Percentiles rank a stretch among this genome's conserved stretches.
These are phyloP conservation scores for Solanum hybrid DNA, from an alignment of 305 asterid genomes.

Conservation along the genomic window DNA sequence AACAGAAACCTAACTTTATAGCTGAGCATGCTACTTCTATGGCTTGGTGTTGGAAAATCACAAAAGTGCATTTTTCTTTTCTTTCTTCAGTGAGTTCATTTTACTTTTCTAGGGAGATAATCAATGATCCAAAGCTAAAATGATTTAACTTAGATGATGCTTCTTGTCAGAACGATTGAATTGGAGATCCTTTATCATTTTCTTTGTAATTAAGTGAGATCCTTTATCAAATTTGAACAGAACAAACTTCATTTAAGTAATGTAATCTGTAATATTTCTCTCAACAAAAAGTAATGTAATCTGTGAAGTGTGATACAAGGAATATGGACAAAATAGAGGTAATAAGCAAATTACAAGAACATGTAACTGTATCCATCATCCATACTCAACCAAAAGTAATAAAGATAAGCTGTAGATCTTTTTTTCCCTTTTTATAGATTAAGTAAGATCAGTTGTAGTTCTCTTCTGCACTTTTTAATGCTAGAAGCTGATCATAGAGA, in stretches of 20 bases:
- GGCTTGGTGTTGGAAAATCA: background rate
- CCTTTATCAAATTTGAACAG: background rate
- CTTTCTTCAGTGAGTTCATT: background rate
- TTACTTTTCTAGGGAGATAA: background rate
- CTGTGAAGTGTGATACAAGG: background rate
- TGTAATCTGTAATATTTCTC: background rate
- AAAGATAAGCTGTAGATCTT: background rate
- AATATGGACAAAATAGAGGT: background rate
- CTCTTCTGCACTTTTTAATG: background rate
- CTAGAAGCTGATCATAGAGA: background rate
- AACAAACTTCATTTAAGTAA: background rate
- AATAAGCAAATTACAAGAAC: background rate
- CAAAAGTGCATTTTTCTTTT: background rate
- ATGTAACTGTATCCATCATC: background rate
- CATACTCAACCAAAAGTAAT: background rate
- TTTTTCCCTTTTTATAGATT: background rate
- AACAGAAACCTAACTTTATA: background rate
- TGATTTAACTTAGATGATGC: background rate
- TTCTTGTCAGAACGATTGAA: background rate
- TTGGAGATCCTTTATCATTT: background rate
- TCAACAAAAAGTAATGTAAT: background rate
- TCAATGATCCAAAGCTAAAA: background rate
- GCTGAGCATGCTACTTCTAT: background rate
- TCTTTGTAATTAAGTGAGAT: background rate
- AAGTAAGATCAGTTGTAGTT: background rate